These are phyloP conservation scores for Anthracocystis setariae DNA, from an alignment of 1,284 basidiomycete genomes.

Conservation along the genomic window DNA sequence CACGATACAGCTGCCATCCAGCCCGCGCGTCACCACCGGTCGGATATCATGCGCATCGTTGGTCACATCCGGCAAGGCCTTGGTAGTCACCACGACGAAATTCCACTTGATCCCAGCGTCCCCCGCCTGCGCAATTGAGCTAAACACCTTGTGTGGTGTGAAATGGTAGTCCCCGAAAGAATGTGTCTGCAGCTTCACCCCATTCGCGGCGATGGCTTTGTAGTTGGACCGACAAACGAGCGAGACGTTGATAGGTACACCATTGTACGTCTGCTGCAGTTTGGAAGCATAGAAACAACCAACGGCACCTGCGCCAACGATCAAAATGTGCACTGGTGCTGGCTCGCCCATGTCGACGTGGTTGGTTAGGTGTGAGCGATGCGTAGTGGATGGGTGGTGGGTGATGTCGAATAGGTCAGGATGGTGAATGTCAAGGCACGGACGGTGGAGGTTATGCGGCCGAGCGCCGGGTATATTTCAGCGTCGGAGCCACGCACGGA, in stretches of 20 bases:
- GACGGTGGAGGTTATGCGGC: neutral
- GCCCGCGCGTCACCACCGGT: constrained; percentile 56
- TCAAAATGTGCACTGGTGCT: constrained; percentile 42
- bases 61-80: constrained; percentile 69
- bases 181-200: constrained; percentile 68
- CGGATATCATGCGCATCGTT: constrained; percentile 68
- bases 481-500: too few relatives aligned
- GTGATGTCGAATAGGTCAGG: neutral
- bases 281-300: constrained; percentile 70
- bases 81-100: constrained; percentile 70
- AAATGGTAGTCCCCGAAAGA: constrained; percentile 69
- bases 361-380: too few relatives aligned
- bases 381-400: too few relatives aligned
- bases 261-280: constrained; percentile 12
- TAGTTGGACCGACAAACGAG: constrained; percentile 70
- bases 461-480: neutral
- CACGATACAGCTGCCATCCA: constrained; percentile 62
- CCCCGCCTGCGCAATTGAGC: constrained; percentile 56
- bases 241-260: constrained; percentile 63
- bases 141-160: constrained; percentile 66
- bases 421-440: neutral
- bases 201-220: constrained; percentile 63
- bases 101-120: constrained; percentile 62
- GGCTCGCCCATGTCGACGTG: constrained; percentile 2
- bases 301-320: constrained; percentile 70